These are phyloP conservation scores for Melaleuca quinquenervia DNA, from an alignment of 345 rosid genomes.

Conservation along the genomic window DNA sequence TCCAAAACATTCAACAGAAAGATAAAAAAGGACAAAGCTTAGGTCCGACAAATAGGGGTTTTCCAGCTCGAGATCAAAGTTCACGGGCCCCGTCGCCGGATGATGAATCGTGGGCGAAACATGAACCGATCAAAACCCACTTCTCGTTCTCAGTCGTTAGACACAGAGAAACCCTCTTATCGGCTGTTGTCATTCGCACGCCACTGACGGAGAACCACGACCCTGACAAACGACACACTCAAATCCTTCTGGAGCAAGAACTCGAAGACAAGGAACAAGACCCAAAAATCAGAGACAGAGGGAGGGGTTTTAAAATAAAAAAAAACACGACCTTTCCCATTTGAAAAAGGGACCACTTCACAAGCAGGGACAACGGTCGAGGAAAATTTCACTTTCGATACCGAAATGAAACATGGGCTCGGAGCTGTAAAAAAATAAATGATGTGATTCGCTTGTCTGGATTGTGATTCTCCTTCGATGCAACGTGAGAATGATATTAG, in stretches of 20 bases:
- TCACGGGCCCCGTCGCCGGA: background rate
- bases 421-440: background rate
- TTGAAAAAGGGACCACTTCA: background rate
- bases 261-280: background rate
- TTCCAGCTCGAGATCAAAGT: background rate
- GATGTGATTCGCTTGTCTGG: fast-evolving
- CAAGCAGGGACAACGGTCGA: background rate
- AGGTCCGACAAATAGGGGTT: background rate
- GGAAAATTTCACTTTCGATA: background rate
- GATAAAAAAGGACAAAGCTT: background rate
- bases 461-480: background rate
- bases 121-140: background rate
- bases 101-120: background rate
- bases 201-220: background rate
- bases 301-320: background rate
- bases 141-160: background rate
- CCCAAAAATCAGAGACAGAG: background rate
- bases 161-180: background rate
- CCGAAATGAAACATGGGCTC: background rate
- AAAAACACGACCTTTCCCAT: background rate
- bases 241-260: background rate
- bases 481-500: background rate
- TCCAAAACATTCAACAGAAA: background rate
- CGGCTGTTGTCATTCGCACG: background rate
- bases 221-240: background rate